Base-by-base conservation (phyloP, 1,284 basidiomycete genomes). In the Ustilago loliicola region DNA sequence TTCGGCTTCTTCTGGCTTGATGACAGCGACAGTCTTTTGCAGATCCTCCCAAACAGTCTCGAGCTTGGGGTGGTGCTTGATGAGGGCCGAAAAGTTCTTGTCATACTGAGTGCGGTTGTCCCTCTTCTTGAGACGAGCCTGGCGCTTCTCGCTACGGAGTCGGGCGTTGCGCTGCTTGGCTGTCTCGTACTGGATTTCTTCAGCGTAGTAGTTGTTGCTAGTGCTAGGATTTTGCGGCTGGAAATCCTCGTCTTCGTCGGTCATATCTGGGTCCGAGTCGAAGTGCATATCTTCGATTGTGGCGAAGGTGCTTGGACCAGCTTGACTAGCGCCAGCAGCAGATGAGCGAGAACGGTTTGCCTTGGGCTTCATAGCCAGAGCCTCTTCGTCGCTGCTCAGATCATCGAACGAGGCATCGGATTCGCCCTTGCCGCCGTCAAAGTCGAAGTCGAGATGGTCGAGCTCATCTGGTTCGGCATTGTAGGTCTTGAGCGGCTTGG, bases 11-110 rank as follows among this genome's bases (percentile, higher is more conserved):
- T 90, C 88, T 1, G 95, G 94, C 53, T 89, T 88, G 66, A 91
- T 88, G 48, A 78, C 60, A 10, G 71, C 61, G 3, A 75, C 75
- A 3, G 65, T 72, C 25, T 54, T 66, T 81, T 92, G 90, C 9
- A 99, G 87, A 79, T 97, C 92, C 36, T 93, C 93, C 97, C 97
- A 99, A 23, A 94, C 91, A 81, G 92, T 89, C 61, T 87, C 88
- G 32, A 99, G 90, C 84, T 98, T 94, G 4, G 88, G 87, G 77
- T 90, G 89, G 77, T 89, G 57, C 51, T 47, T 61, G 30, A 58
- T 48, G 56, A 76, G 66, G 13, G 56, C 60, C 42, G 34, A 21
- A 8, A 60, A 48, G 59, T 71, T 76, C 48, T 80, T 67, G 52
- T 69, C 68, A 48, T 73, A 78, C 53, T 72, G 66, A 13, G 69